Evolutionary conservation across 169 alveolate genomes (phyloP).

Genomic region (Cyclospora cayetanensis): DNA sequence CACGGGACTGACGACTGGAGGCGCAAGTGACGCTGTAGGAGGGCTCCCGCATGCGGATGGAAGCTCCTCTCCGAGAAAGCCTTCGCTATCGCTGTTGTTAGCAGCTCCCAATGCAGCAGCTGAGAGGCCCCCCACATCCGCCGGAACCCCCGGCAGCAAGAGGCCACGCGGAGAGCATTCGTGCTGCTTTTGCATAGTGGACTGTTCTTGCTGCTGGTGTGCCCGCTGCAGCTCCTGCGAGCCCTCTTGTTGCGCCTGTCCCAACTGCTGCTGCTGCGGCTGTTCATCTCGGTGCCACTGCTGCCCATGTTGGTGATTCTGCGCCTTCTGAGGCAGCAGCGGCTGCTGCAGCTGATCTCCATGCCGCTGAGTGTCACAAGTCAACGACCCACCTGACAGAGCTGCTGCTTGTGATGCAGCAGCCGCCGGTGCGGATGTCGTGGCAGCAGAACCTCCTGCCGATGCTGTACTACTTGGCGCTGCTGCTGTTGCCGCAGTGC

Average conservation of each 20-base stretch:
- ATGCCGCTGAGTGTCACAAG: no score
- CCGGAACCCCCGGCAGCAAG: no score
- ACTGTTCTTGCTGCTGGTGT: not conserved
- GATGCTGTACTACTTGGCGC: no score
- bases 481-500: no score
- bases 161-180: no score
- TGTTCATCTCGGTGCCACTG: not conserved
- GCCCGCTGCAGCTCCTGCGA: slow-evolving; percentile 5
- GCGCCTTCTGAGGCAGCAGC: not conserved
- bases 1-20: not conserved
- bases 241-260: no score
- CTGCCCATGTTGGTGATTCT: not conserved
- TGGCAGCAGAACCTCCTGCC: no score
- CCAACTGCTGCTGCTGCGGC: slow-evolving; percentile 21
- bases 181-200: no score
- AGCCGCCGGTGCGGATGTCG: no score
- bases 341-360: not conserved
- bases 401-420: no score
- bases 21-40: not conserved
- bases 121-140: no score
- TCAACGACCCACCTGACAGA: no score
- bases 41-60: not conserved
- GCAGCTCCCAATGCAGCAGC: not conserved
- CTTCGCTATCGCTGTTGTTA: not conserved
- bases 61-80: not conserved